A percentile compares a stretch with the other conserved stretches of the same genome.
Conservation (phyloP, 1,284 basidiomycete genomes). For the Austroboletus rostrupii region DNA sequence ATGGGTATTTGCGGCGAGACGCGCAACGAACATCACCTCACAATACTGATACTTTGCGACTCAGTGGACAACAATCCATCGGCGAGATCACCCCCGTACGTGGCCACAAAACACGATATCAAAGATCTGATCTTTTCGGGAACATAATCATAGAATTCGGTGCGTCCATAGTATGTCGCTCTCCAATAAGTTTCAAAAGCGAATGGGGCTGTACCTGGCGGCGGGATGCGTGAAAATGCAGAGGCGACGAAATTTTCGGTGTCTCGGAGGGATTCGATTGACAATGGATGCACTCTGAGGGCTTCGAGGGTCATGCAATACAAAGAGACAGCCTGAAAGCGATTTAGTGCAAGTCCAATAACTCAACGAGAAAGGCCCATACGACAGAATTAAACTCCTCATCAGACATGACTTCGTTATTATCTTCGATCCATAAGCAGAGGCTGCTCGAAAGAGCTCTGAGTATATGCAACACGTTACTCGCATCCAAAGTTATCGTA, state of each 20-base stretch:
- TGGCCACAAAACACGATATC: slow-evolving; percentile 37
- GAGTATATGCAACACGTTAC: slow-evolving; percentile 33
- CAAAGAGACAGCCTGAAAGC: slow-evolving; percentile 39
- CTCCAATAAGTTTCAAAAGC: slow-evolving; percentile 52
- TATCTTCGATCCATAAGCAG: slow-evolving; percentile 51
- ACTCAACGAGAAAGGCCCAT: slow-evolving; percentile 14
- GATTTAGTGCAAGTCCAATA: background rate
- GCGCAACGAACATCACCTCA: slow-evolving; percentile 19
- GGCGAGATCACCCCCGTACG: slow-evolving; percentile 41
- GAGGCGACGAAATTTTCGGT: slow-evolving; percentile 43
- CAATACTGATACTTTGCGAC: slow-evolving; percentile 37
- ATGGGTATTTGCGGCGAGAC: slow-evolving; percentile 7
- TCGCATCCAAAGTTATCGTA: slow-evolving; percentile 27
- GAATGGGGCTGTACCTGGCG: slow-evolving; percentile 43
- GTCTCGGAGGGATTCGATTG: slow-evolving; percentile 35
- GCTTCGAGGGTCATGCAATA: slow-evolving; percentile 42
- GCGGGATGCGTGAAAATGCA: slow-evolving; percentile 44
- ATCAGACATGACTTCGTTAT: slow-evolving; percentile 35
- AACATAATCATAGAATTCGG: slow-evolving; percentile 32
- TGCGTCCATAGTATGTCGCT: slow-evolving; percentile 40
- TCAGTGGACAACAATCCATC: slow-evolving; percentile 33
- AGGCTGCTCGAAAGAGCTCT: slow-evolving; percentile 37
- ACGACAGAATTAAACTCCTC: slow-evolving; percentile 48
- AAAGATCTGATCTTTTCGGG: slow-evolving; percentile 38
- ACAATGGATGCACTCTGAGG: slow-evolving; percentile 36